Evolutionary conservation across 495 filamentous ascomycete species (phyloP), one percentile per base, ranked within the genome.

Genomic region (Margaritispora aquatica): DNA sequence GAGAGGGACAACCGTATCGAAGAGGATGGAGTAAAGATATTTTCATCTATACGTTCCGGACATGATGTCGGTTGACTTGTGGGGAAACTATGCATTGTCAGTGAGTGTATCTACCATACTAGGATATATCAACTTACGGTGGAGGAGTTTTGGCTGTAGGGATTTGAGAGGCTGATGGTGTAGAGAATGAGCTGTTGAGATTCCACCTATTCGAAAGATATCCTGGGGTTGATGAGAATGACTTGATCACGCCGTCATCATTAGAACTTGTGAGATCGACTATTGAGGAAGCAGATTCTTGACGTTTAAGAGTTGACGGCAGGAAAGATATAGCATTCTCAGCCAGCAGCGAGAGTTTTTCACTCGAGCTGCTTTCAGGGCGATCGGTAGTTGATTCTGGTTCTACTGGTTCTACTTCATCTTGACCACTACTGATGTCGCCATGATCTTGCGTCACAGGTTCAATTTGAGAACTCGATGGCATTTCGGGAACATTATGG

Each of bases 1-100:
- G 88, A 92, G 59, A 89, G 73, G 0, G 89, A 91, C 52, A 96
- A 67, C 47, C 84, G 76, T 27, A 88, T 71, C 29, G 71, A 72
- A 15, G 83, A 84, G 20, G 61, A 41, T 38, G 65, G 59, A 29
- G 62, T 56, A 8, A 34, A 36, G 41, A n/a, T 21, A 8, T 44
- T 38, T 9, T 38, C 27, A 9, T 52, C 55, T 10, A 62, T 54
- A 26, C 58, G 50, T 44, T 63, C 65, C 2, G 73, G 67, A 52
- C 73, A 72, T 61, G 72, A 69, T 24, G 70, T 60, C 27, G 63
- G 59, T 21, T 58, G 61, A 23, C 41, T 41, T 24, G 57, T 58
- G 44, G 34, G 60, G 22, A 53, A 55, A 13, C 63, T 63, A 27
- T 15, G 22, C 47, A 13, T 46, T 34, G 10, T 66, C 17, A 61